Conservation (phyloP, 208 protist species). For the Herpetomonas samuelpessoai region DNA sequence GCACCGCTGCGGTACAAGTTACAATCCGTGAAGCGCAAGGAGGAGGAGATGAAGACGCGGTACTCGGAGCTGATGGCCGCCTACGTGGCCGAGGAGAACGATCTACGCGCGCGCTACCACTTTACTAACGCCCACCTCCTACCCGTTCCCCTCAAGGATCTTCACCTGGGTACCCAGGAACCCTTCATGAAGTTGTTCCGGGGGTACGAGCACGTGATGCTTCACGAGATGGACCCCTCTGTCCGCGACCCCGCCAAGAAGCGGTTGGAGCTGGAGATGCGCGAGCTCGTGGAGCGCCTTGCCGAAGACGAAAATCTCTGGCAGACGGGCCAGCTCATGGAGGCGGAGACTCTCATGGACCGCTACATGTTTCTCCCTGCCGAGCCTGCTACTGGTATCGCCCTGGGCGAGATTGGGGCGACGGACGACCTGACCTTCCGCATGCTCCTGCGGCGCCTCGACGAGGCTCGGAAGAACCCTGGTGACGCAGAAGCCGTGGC, state of each 20-base stretch:
- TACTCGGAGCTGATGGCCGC: slow-evolving; percentile 32
- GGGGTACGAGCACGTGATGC: slow-evolving; percentile 14
- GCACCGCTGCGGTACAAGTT: slow-evolving; percentile 39
- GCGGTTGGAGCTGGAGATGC: slow-evolving; percentile 31
- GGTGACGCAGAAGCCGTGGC: slow-evolving; percentile 13
- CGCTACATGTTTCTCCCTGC: slow-evolving; percentile 30
- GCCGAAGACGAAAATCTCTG: slow-evolving; percentile 21
- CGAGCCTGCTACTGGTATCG: slow-evolving; percentile 25
- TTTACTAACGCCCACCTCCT: slow-evolving; percentile 31
- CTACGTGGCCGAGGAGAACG: slow-evolving; percentile 28
- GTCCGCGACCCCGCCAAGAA: slow-evolving; percentile 10
- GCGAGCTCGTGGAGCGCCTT: slow-evolving; percentile 17
- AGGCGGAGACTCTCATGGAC: slow-evolving; percentile 28
- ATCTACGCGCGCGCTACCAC: slow-evolving; percentile 24
- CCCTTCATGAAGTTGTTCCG: slow-evolving; percentile 23
- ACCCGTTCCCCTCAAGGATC: slow-evolving; percentile 32
- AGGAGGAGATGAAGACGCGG: slow-evolving; percentile 45
- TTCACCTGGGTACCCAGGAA: slow-evolving; percentile 32
- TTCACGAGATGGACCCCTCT: slow-evolving; percentile 6
- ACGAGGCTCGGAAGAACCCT: slow-evolving; percentile 27
- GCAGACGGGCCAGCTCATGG: slow-evolving; percentile 13
- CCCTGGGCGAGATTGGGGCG: slow-evolving; percentile 27
- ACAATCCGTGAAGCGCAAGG: slow-evolving; percentile 32
- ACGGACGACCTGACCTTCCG: slow-evolving; percentile 27
- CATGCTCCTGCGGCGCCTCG: slow-evolving; percentile 17